phyloP scores from a whole-genome alignment of 225 moss, liverwort and hornwort genomes.

The Bryoerythrophyllum caledonicum region DNA sequence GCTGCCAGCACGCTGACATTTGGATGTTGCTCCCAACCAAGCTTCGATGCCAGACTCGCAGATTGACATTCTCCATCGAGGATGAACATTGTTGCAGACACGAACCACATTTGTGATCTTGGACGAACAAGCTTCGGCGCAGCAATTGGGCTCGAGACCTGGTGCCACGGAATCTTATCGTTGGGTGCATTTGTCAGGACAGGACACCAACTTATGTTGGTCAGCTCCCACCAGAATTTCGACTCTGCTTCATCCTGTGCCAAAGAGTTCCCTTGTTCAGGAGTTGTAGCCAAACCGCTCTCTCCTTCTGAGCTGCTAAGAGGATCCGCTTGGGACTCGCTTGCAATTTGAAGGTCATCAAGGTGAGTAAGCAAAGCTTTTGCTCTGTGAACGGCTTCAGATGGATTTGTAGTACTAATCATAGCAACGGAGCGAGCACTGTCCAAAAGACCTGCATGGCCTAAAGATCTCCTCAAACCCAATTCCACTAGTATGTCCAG shows the following conservation, averaged over 20 bases:
- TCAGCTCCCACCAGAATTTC: constrained; percentile 69
- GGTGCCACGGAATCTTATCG: constrained; percentile 69
- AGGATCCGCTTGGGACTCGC: constrained; percentile 21
- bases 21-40: constrained; percentile 69
- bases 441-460: constrained; percentile 65
- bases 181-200: constrained; percentile 55
- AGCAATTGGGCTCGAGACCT: constrained; percentile 54
- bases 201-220: constrained; percentile 86
- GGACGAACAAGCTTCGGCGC: constrained; percentile 76
- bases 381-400: constrained; percentile 70
- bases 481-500: constrained; percentile 67
- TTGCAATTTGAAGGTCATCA: constrained; percentile 55
- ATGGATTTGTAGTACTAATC: constrained; percentile 58
- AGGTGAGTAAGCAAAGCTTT: constrained; percentile 71
- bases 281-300: neutral
- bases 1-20: constrained; percentile 70
- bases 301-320: neutral
- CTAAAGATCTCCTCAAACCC: constrained; percentile 72
- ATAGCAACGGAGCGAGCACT: constrained; percentile 86
- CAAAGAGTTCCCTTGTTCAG: neutral
- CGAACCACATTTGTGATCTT: constrained; percentile 79
- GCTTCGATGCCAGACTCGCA: constrained; percentile 52
- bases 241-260: constrained; percentile 47
- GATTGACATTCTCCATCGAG: constrained; percentile 75
- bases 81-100: constrained; percentile 84